A percentile compares a stretch with the other conserved stretches of the same genome.
Conservation (phyloP, 176 grass and related monocot species). For the Thalia dealbata region DNA sequence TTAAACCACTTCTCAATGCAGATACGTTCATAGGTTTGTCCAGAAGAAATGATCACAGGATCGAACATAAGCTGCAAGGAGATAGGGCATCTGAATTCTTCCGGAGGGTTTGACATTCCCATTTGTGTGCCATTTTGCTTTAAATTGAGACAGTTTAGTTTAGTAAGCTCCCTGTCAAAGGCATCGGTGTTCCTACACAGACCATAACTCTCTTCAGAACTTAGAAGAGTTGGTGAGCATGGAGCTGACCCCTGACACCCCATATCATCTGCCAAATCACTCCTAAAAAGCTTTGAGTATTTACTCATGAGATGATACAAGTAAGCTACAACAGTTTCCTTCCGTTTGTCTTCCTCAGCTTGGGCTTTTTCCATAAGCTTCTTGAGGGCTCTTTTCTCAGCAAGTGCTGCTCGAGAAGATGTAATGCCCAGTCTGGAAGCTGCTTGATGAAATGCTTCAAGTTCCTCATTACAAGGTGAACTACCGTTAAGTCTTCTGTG, state of each 20-base stretch:
- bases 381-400: slow-evolving; percentile 90
- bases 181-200: slow-evolving; percentile 37
- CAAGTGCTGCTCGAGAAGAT: slow-evolving; percentile 78
- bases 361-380: slow-evolving; percentile 80
- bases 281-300: slow-evolving; percentile 94
- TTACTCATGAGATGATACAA: slow-evolving; percentile 80
- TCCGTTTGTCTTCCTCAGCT: slow-evolving; percentile 66
- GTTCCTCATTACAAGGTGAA: slow-evolving; percentile 57
- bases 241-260: slow-evolving; percentile 84
- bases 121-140: slow-evolving; percentile 46
- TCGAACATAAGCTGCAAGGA: slow-evolving; percentile 95
- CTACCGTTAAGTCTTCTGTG: slow-evolving; percentile 34
- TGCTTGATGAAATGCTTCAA: slow-evolving; percentile 75
- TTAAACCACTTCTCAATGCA: slow-evolving; percentile 99
- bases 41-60: slow-evolving; percentile 90
- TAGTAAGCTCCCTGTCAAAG: slow-evolving; percentile 71
- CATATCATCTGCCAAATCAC: slow-evolving; percentile 66
- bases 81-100: slow-evolving; percentile 92
- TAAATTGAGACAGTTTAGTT: slow-evolving; percentile 64
- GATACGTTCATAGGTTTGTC: slow-evolving; percentile 89
- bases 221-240: slow-evolving; percentile 56
- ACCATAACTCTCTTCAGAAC: slow-evolving; percentile 70
- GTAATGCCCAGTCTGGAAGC: slow-evolving; percentile 76
- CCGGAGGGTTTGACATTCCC: slow-evolving; percentile 69
- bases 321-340: slow-evolving; percentile 74